phyloP scores from a whole-genome alignment of 2,329 filamentous ascomycete species.

The Ploettnerulaceae sp. region DNA sequence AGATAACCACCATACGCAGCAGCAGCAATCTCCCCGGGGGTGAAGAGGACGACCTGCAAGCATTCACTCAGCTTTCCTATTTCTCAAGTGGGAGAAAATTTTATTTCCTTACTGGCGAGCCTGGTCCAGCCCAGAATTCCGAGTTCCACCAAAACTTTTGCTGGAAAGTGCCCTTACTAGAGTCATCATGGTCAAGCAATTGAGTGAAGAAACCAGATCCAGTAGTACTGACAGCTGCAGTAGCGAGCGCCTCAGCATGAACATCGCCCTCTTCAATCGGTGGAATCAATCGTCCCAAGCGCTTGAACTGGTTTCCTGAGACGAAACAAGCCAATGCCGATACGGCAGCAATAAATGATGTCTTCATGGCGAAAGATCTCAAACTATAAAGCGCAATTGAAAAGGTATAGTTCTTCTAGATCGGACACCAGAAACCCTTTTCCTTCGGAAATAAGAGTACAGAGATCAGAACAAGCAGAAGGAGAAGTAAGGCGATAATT shows the following conservation, averaged over 20 bases:
- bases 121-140: constrained; percentile 48
- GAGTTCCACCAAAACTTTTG: constrained; percentile 51
- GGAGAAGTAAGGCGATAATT: background rate
- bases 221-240: constrained; percentile 17
- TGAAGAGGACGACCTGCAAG: constrained; percentile 44
- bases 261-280: constrained; percentile 24
- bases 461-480: background rate
- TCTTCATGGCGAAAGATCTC: constrained; percentile 23
- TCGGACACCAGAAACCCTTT: background rate
- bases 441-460: constrained; percentile 3
- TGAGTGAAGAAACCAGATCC: constrained; percentile 37
- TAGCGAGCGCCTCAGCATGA: constrained; percentile 8
- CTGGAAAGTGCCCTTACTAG: constrained; percentile 49
- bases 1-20: constrained; percentile 45
- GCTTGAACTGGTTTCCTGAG: constrained; percentile 20
- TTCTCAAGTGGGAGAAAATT: background rate
- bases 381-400: constrained; percentile 7
- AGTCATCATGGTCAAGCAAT: constrained; percentile 53
- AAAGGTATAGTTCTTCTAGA: constrained; percentile 9
- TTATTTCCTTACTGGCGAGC: constrained; percentile 43
- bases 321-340: constrained; percentile 18
- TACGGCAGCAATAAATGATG: constrained; percentile 23
- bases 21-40: constrained; percentile 48
- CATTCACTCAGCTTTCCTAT: background rate
- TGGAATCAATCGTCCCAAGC: constrained; percentile 23